These are phyloP conservation scores for Aspergillus ostianus DNA, from an alignment of 495 filamentous ascomycete genomes.

Conservation along the genomic window DNA sequence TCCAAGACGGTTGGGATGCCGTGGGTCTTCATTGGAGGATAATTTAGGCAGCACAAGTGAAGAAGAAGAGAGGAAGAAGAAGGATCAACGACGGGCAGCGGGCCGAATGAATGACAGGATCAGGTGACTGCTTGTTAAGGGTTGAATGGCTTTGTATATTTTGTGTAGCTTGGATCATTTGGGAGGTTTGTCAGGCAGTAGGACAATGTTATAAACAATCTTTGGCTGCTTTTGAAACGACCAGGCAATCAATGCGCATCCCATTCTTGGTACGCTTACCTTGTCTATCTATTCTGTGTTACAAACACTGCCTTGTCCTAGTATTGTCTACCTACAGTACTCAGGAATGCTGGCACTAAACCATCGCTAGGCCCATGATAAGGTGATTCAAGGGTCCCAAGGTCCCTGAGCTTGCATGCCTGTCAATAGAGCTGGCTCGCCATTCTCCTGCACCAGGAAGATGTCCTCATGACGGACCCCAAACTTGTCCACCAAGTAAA, in stretches of 20 bases:
- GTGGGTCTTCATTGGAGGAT: neutral
- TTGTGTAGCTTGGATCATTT: too few species aligned
- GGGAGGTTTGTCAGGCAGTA: too few species aligned
- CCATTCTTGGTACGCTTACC: too few species aligned
- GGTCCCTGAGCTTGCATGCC: conserved; percentile 42
- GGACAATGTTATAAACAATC: too few species aligned
- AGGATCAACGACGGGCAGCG: neutral
- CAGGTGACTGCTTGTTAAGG: neutral
- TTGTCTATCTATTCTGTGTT: too few species aligned
- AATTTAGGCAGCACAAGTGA: neutral
- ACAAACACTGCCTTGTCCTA: too few species aligned
- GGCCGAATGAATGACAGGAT: neutral
- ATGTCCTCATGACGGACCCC: conserved; percentile 56
- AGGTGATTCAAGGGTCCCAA: conserved; percentile 43
- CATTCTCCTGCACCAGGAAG: conserved; percentile 45
- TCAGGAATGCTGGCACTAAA: neutral
- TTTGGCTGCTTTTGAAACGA: too few species aligned
- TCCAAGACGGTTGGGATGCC: neutral
- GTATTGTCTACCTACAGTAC: neutral
- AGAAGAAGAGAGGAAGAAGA: too few species aligned
- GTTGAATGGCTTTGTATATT: neutral
- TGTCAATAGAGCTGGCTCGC: conserved; percentile 45
- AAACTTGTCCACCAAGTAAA: conserved; percentile 53
- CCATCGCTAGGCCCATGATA: neutral
- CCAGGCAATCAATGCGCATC: too few species aligned